phyloP scores from a whole-genome alignment of 257 asterid genomes.

The Ilex aquifolium region DNA sequence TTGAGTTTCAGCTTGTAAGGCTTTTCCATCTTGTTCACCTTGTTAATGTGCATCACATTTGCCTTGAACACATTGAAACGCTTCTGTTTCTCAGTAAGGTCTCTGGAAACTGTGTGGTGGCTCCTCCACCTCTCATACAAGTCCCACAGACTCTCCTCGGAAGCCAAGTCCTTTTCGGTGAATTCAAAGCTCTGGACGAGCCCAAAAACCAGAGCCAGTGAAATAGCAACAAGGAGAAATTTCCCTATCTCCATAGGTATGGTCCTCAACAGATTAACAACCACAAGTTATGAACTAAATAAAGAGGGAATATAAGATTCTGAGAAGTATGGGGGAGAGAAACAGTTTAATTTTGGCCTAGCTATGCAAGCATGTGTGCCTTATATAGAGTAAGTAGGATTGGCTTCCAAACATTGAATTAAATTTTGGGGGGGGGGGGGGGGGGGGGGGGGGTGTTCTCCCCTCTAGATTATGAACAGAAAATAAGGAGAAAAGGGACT shows the following conservation, averaged over 20 bases:
- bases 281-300: too few relatives aligned
- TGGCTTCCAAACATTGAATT: too few relatives aligned
- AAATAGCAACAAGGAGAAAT: conserved; percentile 26
- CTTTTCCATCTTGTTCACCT: conserved; percentile 60
- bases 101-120: conserved; percentile 66
- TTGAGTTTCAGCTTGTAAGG: conserved; percentile 87
- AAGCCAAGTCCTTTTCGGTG: conserved; percentile 61
- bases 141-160: conserved; percentile 80
- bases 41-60: conserved; percentile 59
- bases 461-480: too few relatives aligned
- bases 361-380: neutral
- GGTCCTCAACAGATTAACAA: conserved; percentile 4
- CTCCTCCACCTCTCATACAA: conserved; percentile 79
- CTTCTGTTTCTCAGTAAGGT: conserved; percentile 47
- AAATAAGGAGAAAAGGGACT: neutral
- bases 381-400: neutral
- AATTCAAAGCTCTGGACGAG: conserved; percentile 51
- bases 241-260: conserved; percentile 29
- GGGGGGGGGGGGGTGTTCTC: too few relatives aligned
- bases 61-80: conserved; percentile 87
- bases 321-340: neutral
- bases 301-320: too few relatives aligned
- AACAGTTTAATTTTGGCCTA: neutral
- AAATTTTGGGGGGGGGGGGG: too few relatives aligned
- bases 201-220: conserved; percentile 27